Base-by-base conservation (phyloP, 2,329 filamentous ascomycete genomes). In the Apiospora sp. region DNA sequence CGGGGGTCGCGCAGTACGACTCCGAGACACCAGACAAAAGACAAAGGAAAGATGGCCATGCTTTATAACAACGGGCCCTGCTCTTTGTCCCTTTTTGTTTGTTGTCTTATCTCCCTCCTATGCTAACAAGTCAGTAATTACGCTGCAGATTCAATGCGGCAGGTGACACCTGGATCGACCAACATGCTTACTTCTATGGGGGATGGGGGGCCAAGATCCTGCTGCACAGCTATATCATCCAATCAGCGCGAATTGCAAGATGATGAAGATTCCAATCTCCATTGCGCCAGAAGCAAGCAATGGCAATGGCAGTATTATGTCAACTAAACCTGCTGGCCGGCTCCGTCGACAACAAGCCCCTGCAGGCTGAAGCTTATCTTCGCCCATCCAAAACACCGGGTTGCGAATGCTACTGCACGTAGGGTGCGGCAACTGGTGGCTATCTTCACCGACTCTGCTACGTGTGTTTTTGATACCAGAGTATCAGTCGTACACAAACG, bases 161-260 rank as follows among this genome's bases (percentile, higher is more conserved):
- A 64, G 58, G 58, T 64, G 58, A 64, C 58, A 64, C 58, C 19
- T 64, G 30, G 58, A 64, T 64, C 30, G 58, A 13, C 30, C 30
- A 64, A 41, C 58, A 10, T 61, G 49, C 54, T 58, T 61, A 61
- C 37, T 41, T 41, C 37, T 41, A 41, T 41, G 37, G 37, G 8
- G 37, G 37, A 41, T 41, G 27, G 58, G 58, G 54, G 58, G 34
- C 58, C 58, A 41, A 64, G 58, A 64, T 64, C 19, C 58, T 41
- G 34, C 19, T 64, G 34, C 58, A 64, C 58, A 24, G 19, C 41
- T 41, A 14, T n/a, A n/a, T 41, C 34, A 5, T 64, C 58, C 58
- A 64, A 64, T 64, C 58, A 64, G 19, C 22, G 34, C 58, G 10
- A 37, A n/a, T 41, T 6, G 1, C 34, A 41, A 41, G 58, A 64